Evolutionary conservation across 805 yeast species (phyloP), one percentile per base, ranked within the genome.

Genomic region (Candida namnaoensis): DNA sequence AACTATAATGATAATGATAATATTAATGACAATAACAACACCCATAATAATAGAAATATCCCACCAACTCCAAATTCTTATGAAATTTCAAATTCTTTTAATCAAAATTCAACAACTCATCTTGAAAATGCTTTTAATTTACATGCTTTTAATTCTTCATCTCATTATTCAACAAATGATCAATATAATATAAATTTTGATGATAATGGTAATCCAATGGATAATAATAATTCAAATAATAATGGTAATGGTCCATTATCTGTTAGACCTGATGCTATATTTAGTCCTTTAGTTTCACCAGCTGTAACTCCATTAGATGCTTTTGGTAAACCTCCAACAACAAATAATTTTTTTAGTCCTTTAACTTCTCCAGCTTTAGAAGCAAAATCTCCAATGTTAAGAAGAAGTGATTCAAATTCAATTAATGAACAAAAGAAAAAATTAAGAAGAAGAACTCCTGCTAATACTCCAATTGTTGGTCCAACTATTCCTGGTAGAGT

Each of bases 241-340:
- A 30, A 30, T 30, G 4, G 12, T 13, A 12, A 6, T 13, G 11
- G 11, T 8, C 33, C 35, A 7, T 34, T 19, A 10, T 34, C 35
- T 41, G 68, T 76, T 2, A 61, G 78, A 36, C 78, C 82, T 1
- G 81, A 76, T 45, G 76, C 75, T 39, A 75, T 75, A 5, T 84
- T 81, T 60, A 84, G 93, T 1, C 93, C 95, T 1, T 66, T 84
- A 45, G 75, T 81, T 2, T 81, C 90, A 2, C 95, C 95, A 0
- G 80, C 84, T 9, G 82, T 78, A 13, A 76, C 88, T 3, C 88
- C 88, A 1, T 51, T 71, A 51, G 87, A 64, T 28, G 33, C 33
- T 2, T 30, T 30, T 30, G 33, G 33, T 30, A 30, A 30, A 30
- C 33, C 33, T 11, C 33, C 13, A 12, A 6, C 33, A 30, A 5